phyloP scores from a whole-genome alignment of 2,329 filamentous ascomycete species.

The Cercospora janseana region DNA sequence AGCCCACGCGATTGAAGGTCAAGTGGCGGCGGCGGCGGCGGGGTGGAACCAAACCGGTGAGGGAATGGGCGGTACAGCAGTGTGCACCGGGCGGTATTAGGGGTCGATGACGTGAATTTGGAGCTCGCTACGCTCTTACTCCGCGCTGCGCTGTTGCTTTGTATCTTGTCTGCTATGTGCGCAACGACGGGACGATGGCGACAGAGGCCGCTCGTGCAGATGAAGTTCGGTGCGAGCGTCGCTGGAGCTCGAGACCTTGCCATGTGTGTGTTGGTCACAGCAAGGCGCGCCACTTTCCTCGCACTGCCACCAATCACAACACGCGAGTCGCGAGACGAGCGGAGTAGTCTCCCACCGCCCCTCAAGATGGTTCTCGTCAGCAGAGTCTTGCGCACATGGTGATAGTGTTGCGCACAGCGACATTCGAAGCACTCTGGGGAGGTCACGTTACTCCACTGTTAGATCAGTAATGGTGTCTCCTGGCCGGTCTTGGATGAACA shows the following conservation, averaged over 20 bases:
- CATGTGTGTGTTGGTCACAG: conserved; percentile 4
- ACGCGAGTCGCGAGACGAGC: background rate
- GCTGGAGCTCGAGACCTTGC: conserved; percentile 4
- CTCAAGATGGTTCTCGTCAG: background rate
- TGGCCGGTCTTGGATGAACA: too few species aligned
- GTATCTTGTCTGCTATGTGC: too few species aligned
- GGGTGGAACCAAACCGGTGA: conserved; percentile 16
- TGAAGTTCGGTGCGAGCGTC: conserved; percentile 10
- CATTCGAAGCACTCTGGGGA: too few species aligned
- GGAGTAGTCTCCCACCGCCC: conserved; percentile 7
- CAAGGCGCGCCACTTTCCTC: conserved; percentile 2
- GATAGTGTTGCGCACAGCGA: too few species aligned
- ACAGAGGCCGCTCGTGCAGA: conserved; percentile 1
- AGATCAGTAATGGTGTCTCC: too few species aligned
- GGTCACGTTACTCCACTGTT: too few species aligned
- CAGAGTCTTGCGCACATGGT: too few species aligned
- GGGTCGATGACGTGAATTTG: conserved; percentile 4
- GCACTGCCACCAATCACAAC: conserved; percentile 6
- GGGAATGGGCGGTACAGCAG: conserved; percentile 5
- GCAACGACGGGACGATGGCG: background rate
- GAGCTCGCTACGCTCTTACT: too few species aligned
- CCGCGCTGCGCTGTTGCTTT: too few species aligned
- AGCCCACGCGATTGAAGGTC: conserved; percentile 13
- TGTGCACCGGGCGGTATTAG: conserved; percentile 2
- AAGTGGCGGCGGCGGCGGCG: conserved; percentile 10